A percentile compares a stretch with the other conserved stretches of the same genome.
Conservation (phyloP, 1,139 yeast genomes). For the Candida glucosophila region DNA sequence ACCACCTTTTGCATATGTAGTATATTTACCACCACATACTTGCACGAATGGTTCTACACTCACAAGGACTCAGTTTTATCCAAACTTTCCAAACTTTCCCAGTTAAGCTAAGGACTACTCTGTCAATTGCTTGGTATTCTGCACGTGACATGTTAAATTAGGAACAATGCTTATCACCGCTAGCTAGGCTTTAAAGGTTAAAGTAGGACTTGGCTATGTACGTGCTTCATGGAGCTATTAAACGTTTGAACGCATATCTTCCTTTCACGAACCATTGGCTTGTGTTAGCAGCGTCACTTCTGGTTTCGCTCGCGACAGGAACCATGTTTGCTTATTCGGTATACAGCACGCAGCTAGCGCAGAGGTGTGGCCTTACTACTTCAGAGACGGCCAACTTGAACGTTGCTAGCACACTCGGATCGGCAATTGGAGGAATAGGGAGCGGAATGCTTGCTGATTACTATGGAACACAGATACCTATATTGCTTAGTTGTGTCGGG, state of each 20-base stretch:
- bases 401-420: constrained; percentile 52
- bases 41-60: too few relatives aligned
- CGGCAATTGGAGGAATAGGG: constrained; percentile 59
- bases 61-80: too few relatives aligned
- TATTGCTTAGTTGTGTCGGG: constrained; percentile 44
- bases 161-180: too few relatives aligned
- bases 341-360: constrained; percentile 62
- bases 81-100: too few relatives aligned
- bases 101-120: too few relatives aligned
- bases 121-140: too few relatives aligned
- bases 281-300: constrained; percentile 10
- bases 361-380: constrained; percentile 47
- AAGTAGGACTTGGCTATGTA: constrained; percentile 5
- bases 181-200: too few relatives aligned
- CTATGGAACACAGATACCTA: constrained; percentile 46
- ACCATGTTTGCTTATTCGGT: constrained; percentile 68
- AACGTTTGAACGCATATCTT: constrained; percentile 13
- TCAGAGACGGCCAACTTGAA: constrained; percentile 58
- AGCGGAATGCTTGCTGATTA: constrained; percentile 62
- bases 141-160: too few relatives aligned
- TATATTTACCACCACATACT: too few relatives aligned
- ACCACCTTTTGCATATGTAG: too few relatives aligned
- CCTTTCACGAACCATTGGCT: constrained; percentile 22
- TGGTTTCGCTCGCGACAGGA: constrained; percentile 44
- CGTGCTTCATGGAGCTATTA: constrained; percentile 9